These are phyloP conservation scores for Paecilomyces fulvus DNA, from an alignment of 2,329 filamentous ascomycete genomes.

Conservation along the genomic window DNA sequence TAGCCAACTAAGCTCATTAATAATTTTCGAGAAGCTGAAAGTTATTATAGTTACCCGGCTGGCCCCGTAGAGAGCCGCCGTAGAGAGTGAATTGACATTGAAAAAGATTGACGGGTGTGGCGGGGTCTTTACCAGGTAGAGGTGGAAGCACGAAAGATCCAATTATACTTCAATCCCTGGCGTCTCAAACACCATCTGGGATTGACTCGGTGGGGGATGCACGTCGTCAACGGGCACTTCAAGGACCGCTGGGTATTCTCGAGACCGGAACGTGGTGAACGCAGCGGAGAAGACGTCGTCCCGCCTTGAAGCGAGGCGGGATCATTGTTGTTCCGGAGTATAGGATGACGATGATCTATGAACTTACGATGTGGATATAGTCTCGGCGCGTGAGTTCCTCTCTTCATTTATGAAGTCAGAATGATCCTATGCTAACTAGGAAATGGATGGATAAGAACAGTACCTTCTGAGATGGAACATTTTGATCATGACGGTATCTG, in stretches of 20 bases:
- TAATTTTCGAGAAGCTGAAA: neutral
- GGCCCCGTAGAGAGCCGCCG: neutral
- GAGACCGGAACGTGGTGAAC: conserved; percentile 34
- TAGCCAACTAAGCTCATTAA: neutral
- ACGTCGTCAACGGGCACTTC: conserved; percentile 23
- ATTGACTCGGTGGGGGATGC: conserved; percentile 1
- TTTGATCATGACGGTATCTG: neutral
- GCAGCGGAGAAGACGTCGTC: conserved; percentile 29
- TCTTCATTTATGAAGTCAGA: neutral
- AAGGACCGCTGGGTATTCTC: conserved; percentile 36
- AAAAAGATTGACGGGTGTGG: neutral
- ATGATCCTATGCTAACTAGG: neutral
- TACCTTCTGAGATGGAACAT: no score
- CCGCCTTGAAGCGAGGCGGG: conserved; percentile 11
- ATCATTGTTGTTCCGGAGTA: neutral
- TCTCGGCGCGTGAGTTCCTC: conserved; percentile 28
- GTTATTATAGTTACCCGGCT: neutral
- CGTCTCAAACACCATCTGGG: neutral
- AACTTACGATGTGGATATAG: conserved; percentile 3
- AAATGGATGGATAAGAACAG: no score
- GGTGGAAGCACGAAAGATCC: neutral
- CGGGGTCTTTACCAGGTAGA: neutral
- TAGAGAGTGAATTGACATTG: neutral
- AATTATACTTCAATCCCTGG: neutral
- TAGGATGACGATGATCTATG: neutral